A percentile compares a stretch with the other conserved stretches of the same genome.
Evolutionary conservation across 1,139 yeast species (phyloP).

Genomic region (Lodderomyces metapsilosis): DNA sequence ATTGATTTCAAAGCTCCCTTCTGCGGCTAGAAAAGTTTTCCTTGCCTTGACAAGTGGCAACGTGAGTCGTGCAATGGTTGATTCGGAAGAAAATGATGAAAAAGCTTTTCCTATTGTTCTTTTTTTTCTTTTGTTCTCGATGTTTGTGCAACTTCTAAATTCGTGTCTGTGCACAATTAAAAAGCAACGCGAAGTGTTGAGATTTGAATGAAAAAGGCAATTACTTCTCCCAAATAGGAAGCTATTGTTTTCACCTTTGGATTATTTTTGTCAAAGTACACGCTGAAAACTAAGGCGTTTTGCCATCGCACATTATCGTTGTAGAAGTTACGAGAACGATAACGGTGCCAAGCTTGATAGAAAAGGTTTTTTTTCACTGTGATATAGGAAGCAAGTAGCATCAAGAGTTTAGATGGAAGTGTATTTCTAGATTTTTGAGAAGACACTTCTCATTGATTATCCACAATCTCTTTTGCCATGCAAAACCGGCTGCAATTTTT

Average conservation of each 20-base stretch:
- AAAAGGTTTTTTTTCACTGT: too few species aligned
- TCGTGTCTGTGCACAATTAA: not conserved
- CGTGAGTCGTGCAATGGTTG: not conserved
- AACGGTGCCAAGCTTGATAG: too few species aligned
- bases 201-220: not conserved
- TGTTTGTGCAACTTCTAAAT: too few species aligned
- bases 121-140: not conserved
- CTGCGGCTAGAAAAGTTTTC: too few species aligned
- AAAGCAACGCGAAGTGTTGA: not conserved
- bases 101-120: not conserved
- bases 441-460: too few species aligned
- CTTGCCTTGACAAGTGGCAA: not conserved
- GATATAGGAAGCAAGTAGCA: too few species aligned
- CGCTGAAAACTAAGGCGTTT: not conserved
- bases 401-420: too few species aligned
- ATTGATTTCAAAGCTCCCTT: too few species aligned
- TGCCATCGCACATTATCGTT: too few species aligned
- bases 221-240: constrained; percentile 1
- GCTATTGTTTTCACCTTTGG: not conserved
- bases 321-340: too few species aligned
- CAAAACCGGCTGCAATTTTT: not conserved
- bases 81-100: not conserved
- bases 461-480: too few species aligned
- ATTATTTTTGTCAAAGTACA: not conserved
- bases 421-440: too few species aligned